phyloP scores from a whole-genome alignment of 306 rosid species.

The Crotalaria pallida region DNA sequence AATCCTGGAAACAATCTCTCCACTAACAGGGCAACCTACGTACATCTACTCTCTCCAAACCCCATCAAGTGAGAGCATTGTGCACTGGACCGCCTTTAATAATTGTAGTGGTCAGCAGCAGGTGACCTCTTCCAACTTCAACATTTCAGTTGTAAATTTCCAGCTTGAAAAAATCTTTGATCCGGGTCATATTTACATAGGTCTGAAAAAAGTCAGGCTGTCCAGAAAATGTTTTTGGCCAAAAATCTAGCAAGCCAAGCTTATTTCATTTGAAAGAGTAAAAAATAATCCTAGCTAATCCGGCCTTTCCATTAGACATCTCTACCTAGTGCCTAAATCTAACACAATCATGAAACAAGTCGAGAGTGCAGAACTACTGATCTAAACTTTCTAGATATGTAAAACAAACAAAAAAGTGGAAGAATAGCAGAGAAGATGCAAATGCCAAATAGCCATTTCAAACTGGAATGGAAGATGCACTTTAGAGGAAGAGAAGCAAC shows the following conservation, averaged over 20 bases:
- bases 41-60: no score
- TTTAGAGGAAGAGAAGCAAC: slow-evolving; percentile 39
- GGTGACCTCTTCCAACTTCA: neutral
- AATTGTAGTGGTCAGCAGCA: neutral
- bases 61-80: no score
- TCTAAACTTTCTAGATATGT: neutral
- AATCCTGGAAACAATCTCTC: no score
- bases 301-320: neutral
- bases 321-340: neutral
- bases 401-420: neutral
- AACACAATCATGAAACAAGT: slow-evolving; percentile 2
- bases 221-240: neutral
- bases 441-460: slow-evolving; percentile 15
- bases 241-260: neutral
- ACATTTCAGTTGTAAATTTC: neutral
- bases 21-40: no score
- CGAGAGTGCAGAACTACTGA: neutral
- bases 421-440: slow-evolving; percentile 10
- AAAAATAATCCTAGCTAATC: slow-evolving; percentile 7
- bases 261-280: neutral
- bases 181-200: neutral
- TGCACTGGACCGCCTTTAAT: no score
- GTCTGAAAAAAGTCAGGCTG: neutral
- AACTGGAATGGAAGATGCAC: slow-evolving; percentile 15
- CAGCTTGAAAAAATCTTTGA: neutral